Evolutionary conservation across 768 basidiomycete species (phyloP).

Genomic region (Chalciporus piperatus): DNA sequence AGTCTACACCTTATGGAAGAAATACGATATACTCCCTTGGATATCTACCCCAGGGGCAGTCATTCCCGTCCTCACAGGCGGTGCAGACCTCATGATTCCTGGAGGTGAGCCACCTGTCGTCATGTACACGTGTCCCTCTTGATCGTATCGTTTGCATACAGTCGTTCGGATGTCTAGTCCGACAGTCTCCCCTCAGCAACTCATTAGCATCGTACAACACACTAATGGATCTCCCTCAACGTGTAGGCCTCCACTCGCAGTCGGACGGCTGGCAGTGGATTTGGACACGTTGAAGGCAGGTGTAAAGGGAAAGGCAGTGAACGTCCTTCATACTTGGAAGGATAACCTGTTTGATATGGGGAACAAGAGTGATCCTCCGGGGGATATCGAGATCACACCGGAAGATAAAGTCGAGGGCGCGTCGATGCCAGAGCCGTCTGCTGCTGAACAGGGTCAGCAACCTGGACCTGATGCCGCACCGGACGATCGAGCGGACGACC

Average conservation of each 20-base stretch:
- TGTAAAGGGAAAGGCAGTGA: conserved; percentile 77
- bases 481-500: conserved; percentile 25
- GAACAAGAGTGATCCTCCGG: conserved; percentile 56
- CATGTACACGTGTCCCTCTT: too few relatives aligned
- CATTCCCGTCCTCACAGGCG: conserved; percentile 66
- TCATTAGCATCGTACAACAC: conserved; percentile 64
- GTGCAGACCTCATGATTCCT: conserved; percentile 89
- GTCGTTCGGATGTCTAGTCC: conserved; percentile 53
- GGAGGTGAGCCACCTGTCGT: conserved; percentile 56
- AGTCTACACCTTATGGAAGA: conserved; percentile 82
- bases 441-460: conserved; percentile 4
- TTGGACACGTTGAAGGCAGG: conserved; percentile 45
- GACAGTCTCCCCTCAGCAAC: conserved; percentile 41
- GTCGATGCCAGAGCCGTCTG: conserved; percentile 8
- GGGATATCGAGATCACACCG: conserved; percentile 29
- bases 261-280: conserved; percentile 67
- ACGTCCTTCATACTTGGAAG: conserved; percentile 71
- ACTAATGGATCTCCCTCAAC: conserved; percentile 28
- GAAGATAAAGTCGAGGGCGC: conserved; percentile 6
- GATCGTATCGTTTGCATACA: conserved; percentile 20
- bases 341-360: conserved; percentile 76
- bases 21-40: conserved; percentile 61
- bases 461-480: conserved; percentile 8
- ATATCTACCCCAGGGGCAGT: conserved; percentile 71
- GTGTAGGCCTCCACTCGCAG: conserved; percentile 56